A percentile compares a stretch with the other conserved stretches of the same genome.
Evolutionary conservation across 352 stramenopile genomes (phyloP).

Genomic region (Globisporangium spiculum): DNA sequence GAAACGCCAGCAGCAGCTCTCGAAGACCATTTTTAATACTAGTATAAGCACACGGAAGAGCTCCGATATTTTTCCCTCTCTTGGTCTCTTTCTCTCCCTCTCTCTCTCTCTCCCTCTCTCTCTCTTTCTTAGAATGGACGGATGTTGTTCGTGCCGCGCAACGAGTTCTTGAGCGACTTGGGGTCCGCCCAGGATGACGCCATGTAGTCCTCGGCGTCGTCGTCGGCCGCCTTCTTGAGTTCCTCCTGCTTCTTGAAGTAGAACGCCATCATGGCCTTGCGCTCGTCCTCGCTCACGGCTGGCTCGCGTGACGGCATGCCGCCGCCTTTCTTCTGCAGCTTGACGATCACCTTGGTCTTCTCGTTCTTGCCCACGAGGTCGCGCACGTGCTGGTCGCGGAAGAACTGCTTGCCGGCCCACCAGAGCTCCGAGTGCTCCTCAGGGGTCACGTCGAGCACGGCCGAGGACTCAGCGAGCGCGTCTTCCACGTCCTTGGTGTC

Average conservation of each 20-base stretch:
- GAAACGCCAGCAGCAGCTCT: not conserved
- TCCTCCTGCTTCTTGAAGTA: conserved; percentile 93
- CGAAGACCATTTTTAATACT: not conserved
- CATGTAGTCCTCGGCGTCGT: conserved; percentile 95
- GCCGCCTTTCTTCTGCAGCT: conserved; percentile 88
- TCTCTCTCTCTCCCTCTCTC: no score
- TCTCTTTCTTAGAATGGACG: conserved; percentile 52
- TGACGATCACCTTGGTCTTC: conserved; percentile 91
- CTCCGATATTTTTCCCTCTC: not conserved
- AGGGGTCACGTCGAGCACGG: conserved; percentile 76
- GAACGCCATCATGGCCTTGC: conserved; percentile 97
- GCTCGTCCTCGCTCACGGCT: conserved; percentile 91
- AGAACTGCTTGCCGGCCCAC: conserved; percentile 95
- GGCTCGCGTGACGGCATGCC: conserved; percentile 84
- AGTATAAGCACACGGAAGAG: not conserved
- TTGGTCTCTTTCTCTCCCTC: not conserved
- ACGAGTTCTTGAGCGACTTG: conserved; percentile 90
- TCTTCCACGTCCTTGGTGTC: conserved; percentile 65
- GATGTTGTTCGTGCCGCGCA: conserved; percentile 89
- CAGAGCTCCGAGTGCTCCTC: conserved; percentile 91
- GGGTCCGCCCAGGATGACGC: conserved; percentile 92
- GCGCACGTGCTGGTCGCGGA: conserved; percentile 81
- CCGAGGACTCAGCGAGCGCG: conserved; percentile 59
- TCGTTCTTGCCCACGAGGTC: conserved; percentile 95
- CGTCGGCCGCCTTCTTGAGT: conserved; percentile 76